Base-by-base conservation (phyloP, 805 yeast genomes). In the Cyberlindnera xishuangbannaensis region DNA sequence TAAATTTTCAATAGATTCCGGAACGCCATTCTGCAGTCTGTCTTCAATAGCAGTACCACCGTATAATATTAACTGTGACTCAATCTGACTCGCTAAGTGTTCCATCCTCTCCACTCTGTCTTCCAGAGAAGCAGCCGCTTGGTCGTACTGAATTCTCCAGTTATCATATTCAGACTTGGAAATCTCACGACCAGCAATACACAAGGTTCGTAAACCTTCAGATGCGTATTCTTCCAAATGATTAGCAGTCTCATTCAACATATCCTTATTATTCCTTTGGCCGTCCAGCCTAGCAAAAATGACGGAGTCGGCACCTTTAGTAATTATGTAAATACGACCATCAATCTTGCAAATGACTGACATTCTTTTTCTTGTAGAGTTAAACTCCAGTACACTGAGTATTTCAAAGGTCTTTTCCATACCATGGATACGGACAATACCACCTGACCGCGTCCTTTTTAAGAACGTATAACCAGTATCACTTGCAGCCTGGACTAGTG, bases 41-140 rank as follows among this genome's bases (percentile, higher is more conserved):
- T 83, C 94, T 56, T 83, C 94, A 56, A 83, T 83, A 20, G 92
- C 92, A 25, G 94, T 83, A 43, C 92, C 92, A 48, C 94, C 94
- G 16, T 83, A 58, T 33, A 83, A 60, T 12, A 64, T 65, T 46
- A 83, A 62, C 25, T 78, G 78, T 28, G 73, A 63, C 56, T 83
- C 94, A 40, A 83, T 76, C 4, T 75, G 68, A 39, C 82, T 85
- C 9, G 87, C 86, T 25, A 79, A 83, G 16, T 65, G 73, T 49
- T 82, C 92, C 74, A 83, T 74, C 44, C 71, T 68, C 15, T 67
- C 84, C 48, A 80, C 90, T 61, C 94, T 70, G 27, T 74, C 60
- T 5, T 72, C 70, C 21, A 74, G 52, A 2, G 87, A 68, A 7
- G 85, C 70, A 17, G 83, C 69, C 4, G 92, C 94, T 24, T 61